Conservation (phyloP, 257 asterid species). For the Perilla frutescens region DNA sequence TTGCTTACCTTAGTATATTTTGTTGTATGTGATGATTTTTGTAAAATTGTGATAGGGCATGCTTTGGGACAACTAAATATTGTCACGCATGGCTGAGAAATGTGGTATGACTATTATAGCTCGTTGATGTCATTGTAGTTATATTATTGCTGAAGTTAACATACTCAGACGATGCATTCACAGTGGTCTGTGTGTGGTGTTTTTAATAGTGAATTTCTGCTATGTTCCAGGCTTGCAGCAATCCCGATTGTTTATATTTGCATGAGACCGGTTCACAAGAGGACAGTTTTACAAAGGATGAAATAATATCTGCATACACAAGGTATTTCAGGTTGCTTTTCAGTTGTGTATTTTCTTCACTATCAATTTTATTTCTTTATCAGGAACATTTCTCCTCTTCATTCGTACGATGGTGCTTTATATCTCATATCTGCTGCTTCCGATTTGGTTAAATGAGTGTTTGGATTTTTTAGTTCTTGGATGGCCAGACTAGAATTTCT, state of each 20-base stretch:
- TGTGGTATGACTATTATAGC: slow-evolving; percentile 56
- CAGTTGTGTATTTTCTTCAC: slow-evolving; percentile 50
- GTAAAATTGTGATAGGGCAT: slow-evolving; percentile 68
- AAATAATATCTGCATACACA: slow-evolving; percentile 81
- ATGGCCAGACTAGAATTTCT: not conserved
- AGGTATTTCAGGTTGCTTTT: slow-evolving; percentile 54
- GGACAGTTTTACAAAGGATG: slow-evolving; percentile 90
- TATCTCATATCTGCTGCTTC: slow-evolving; percentile 5
- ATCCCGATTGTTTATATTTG: slow-evolving; percentile 88
- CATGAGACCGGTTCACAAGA: slow-evolving; percentile 91
- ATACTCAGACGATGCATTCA: not conserved
- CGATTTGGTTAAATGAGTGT: not conserved
- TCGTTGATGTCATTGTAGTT: slow-evolving; percentile 5
- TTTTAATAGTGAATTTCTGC: slow-evolving; percentile 24
- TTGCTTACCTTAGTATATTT: not conserved
- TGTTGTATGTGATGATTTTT: slow-evolving; percentile 27
- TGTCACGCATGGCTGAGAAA: slow-evolving; percentile 95
- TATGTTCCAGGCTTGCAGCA: slow-evolving; percentile 82
- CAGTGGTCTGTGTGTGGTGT: not conserved
- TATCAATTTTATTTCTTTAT: not conserved
- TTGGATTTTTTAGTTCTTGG: not conserved
- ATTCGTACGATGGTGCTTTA: not conserved
- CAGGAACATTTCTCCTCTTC: slow-evolving; percentile 31
- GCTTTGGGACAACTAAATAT: slow-evolving; percentile 89
- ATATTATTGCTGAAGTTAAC: not conserved